Evolutionary conservation across 2,329 filamentous ascomycete species (phyloP).

Genomic region (Penicillium sp.): DNA sequence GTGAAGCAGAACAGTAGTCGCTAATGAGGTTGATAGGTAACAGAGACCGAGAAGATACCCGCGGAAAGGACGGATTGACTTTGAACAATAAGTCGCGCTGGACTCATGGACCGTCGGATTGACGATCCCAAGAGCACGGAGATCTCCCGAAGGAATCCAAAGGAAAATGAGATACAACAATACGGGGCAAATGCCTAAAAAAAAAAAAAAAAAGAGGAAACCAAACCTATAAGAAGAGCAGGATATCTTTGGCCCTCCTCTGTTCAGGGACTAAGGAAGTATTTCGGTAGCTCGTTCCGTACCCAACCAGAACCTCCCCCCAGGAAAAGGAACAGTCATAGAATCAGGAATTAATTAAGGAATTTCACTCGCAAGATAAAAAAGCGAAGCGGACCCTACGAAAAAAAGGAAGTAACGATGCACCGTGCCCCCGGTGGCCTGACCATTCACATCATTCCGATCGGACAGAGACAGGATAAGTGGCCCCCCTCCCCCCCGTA

Average conservation of each 20-base stretch:
- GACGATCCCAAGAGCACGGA: neutral
- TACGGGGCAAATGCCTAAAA: neutral
- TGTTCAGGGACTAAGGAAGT: neutral
- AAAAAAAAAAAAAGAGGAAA: neutral
- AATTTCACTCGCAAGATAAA: too few species aligned
- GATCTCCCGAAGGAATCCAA: conserved; percentile 4
- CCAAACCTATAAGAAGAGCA: conserved; percentile 9
- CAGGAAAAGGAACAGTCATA: neutral
- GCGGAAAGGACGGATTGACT: neutral
- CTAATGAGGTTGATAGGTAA: neutral
- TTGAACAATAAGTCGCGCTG: neutral
- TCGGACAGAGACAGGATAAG: neutral
- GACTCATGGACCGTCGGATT: neutral
- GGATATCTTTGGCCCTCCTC: neutral
- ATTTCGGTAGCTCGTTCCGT: conserved; percentile 6
- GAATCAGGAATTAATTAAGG: too few species aligned
- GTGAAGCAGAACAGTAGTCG: neutral
- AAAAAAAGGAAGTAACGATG: neutral
- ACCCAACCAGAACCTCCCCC: neutral
- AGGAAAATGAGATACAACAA: neutral
- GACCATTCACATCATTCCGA: neutral
- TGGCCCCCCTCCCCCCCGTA: neutral
- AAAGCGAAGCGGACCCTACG: neutral
- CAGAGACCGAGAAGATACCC: neutral
- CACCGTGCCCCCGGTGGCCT: conserved; percentile 2